These are phyloP conservation scores for Ophiorrhiza pumila DNA, from an alignment of 257 asterid species.

Conservation along the genomic window DNA sequence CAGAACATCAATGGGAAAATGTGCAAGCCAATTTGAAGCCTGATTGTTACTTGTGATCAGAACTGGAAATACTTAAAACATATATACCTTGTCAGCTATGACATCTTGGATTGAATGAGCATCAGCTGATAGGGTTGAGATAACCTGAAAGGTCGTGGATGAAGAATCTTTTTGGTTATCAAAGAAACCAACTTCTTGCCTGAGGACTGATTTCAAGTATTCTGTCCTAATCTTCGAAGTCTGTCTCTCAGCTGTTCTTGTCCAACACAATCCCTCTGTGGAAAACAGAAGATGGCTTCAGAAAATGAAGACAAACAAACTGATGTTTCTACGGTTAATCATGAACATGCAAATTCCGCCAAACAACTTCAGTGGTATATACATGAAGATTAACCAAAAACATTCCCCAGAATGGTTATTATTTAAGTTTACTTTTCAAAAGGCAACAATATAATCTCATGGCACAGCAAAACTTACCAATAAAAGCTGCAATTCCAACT, in stretches of 20 bases:
- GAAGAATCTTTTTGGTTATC: slow-evolving; percentile 53
- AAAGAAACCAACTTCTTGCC: slow-evolving; percentile 75
- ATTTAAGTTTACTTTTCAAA: background rate
- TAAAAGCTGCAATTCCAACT: slow-evolving; percentile 61
- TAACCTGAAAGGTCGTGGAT: slow-evolving; percentile 61
- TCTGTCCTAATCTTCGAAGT: slow-evolving; percentile 56
- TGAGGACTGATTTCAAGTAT: slow-evolving; percentile 59
- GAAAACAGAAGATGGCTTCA: background rate
- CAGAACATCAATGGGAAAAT: background rate
- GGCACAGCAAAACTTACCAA: slow-evolving; percentile 36
- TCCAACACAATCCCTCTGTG: slow-evolving; percentile 75
- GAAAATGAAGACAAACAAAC: background rate
- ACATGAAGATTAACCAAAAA: background rate
- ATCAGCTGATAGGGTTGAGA: slow-evolving; percentile 62
- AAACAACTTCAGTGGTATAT: background rate
- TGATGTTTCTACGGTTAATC: background rate
- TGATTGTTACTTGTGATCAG: background rate
- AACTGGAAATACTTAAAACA: background rate
- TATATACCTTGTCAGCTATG: slow-evolving; percentile 65
- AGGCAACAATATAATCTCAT: background rate
- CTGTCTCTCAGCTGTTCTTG: slow-evolving; percentile 78
- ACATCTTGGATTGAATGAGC: slow-evolving; percentile 68
- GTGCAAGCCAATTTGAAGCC: background rate
- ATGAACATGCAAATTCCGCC: background rate
- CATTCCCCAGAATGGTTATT: background rate